Percentiles rank a stretch among this genome's conserved stretches.
phyloP scores from a whole-genome alignment of 2,329 filamentous ascomycete species.

The Pyrenochaeta sp. region DNA sequence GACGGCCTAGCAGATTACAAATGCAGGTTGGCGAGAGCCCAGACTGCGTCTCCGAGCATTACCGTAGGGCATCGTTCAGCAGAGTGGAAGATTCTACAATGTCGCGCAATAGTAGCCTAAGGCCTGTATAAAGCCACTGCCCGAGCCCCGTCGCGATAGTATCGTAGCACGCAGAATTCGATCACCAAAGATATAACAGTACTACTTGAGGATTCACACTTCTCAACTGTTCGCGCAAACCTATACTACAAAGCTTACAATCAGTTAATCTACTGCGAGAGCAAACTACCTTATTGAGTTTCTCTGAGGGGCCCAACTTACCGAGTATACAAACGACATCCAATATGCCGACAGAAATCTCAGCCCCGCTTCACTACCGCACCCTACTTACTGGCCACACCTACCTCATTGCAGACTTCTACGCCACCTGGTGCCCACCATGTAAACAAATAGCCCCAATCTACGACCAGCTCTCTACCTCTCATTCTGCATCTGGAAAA shows the following conservation, averaged over 20 bases:
- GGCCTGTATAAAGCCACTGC: too few relatives aligned
- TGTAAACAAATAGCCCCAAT: constrained; percentile 64
- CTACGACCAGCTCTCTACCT: constrained; percentile 60
- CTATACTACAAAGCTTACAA: background rate
- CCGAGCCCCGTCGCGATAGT: background rate
- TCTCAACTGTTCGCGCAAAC: too few relatives aligned
- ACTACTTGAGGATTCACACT: too few relatives aligned
- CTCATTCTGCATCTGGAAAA: constrained; percentile 54
- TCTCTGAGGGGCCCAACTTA: too few relatives aligned
- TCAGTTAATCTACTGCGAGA: too few relatives aligned
- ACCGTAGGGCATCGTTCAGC: constrained; percentile 10
- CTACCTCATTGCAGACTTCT: constrained; percentile 61
- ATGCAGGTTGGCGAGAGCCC: constrained; percentile 22
- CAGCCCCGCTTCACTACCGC: constrained; percentile 43
- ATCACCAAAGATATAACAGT: too few relatives aligned
- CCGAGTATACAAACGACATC: too few relatives aligned
- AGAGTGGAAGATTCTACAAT: constrained; percentile 31
- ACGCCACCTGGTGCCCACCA: constrained; percentile 65
- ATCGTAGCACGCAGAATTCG: too few relatives aligned
- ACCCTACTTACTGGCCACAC: constrained; percentile 45
- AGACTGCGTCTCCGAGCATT: constrained; percentile 7
- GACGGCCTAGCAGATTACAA: constrained; percentile 27
- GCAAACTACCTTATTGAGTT: too few relatives aligned
- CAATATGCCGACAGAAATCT: constrained; percentile 44
- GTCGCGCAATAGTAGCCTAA: background rate